Evolutionary conservation across 208 protist species (phyloP), one percentile per base, ranked within the genome.

Genomic region (Herpetomonas samuelpessoai): DNA sequence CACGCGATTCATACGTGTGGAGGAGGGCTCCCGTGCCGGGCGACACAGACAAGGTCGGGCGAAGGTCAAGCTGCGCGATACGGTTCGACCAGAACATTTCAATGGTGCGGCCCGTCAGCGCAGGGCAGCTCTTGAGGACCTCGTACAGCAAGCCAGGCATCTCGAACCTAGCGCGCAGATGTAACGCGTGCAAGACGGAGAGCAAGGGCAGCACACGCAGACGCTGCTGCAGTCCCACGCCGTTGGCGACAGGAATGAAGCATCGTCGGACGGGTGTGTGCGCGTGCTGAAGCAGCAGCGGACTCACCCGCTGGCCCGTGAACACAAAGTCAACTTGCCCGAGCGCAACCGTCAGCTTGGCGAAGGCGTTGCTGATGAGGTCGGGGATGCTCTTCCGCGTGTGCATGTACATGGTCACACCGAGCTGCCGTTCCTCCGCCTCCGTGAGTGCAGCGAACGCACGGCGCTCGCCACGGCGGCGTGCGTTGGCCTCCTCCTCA

Each of bases 91-190:
- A 87, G 60, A 93, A 90, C 0, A 79, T 61, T 59, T 89, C 74
- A 21, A 93, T 45, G 3, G 77, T 75, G 56, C 81, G 87, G 28
- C 83, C 87, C 3, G 79, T 39, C 57, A 93, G 71, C 26, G 79
- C 87, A 10, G 87, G 87, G 31, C 66, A 65, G 65, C 88, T 91
- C 69, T 93, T 93, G 12, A 91, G 49, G 21, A 87, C 76, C 46
- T 93, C 87, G 58, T 91, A 93, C 57, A 91, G 70, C 51, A 91
- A 57, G 10, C 87, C 87, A 2, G 87, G 79, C 63, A 93, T 76
- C 65, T 89, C 81, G 0, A 93, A 66, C 22, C 72, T 59, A 26
- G 75, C 68, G 24, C 68, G 71, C 21, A 84, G 67, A 65, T 93
- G 87, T 46, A 91, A 30, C 6, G 87, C 87, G 54, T 93, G 71